phyloP scores from a whole-genome alignment of 139 green algal species.

The Mesotaenium endlicherianum region DNA sequence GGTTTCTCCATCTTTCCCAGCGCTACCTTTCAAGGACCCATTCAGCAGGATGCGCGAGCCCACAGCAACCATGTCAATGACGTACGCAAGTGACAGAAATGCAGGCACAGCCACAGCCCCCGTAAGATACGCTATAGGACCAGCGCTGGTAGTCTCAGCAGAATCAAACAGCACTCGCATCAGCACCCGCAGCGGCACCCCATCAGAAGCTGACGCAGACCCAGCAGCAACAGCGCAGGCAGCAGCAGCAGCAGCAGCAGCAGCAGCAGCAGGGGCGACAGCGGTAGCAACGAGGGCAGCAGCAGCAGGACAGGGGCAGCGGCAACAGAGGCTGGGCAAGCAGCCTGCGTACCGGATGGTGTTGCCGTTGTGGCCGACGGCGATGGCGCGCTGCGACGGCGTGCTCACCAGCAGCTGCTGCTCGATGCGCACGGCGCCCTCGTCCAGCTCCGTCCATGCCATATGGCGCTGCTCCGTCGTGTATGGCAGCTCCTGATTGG shows the following conservation, averaged over 20 bases:
- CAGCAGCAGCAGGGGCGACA: not conserved
- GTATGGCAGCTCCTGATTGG: slow-evolving; percentile 44
- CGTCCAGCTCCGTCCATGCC: not conserved
- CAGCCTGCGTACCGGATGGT: slow-evolving; percentile 21
- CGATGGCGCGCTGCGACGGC: slow-evolving; percentile 7
- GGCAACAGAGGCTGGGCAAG: not conserved
- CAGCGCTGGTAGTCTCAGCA: no score
- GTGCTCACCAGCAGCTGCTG: slow-evolving; percentile 29
- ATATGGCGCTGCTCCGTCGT: slow-evolving; percentile 10
- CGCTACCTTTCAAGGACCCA: not conserved
- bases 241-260: not conserved
- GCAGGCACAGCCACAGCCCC: no score
- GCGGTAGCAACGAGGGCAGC: not conserved
- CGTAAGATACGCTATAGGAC: no score
- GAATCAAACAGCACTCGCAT: no score
- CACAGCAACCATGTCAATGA: no score
- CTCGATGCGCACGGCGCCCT: slow-evolving; percentile 18
- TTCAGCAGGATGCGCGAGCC: no score
- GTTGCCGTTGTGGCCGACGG: slow-evolving; percentile 25
- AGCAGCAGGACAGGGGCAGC: not conserved
- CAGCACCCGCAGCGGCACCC: not conserved
- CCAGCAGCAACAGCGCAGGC: not conserved
- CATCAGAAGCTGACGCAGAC: not conserved
- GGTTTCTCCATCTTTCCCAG: not conserved
- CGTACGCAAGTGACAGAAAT: no score